Evolutionary conservation across 768 basidiomycete species (phyloP).

Genomic region (Galerina marginata): DNA sequence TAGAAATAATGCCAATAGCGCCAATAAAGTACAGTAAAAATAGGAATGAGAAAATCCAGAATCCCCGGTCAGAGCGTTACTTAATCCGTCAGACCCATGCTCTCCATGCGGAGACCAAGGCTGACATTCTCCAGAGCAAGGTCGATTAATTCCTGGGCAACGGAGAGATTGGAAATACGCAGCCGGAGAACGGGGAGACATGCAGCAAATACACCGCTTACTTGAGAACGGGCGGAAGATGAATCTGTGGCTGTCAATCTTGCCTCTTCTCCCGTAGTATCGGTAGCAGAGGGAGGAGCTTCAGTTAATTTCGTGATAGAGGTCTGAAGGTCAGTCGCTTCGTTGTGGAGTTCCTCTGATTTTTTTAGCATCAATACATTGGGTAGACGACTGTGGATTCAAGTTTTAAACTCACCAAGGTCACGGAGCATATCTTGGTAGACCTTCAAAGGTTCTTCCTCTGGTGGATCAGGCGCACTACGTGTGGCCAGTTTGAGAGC

Average conservation of each 20-base stretch:
- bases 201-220: constrained; percentile 47
- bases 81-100: constrained; percentile 39
- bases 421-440: constrained; percentile 49
- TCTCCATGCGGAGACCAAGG: constrained; percentile 52
- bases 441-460: constrained; percentile 44
- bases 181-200: constrained; percentile 54
- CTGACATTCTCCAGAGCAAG: constrained; percentile 56
- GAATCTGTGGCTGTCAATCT: constrained; percentile 11
- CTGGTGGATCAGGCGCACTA: constrained; percentile 31
- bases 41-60: too few relatives aligned
- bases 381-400: neutral
- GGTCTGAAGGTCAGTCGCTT: constrained; percentile 32
- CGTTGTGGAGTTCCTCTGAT: constrained; percentile 31
- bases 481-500: constrained; percentile 47
- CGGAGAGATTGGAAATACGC: constrained; percentile 48
- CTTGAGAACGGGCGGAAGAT: constrained; percentile 42
- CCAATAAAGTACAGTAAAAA: too few relatives aligned
- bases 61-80: too few relatives aligned
- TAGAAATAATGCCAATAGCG: too few relatives aligned
- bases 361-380: neutral
- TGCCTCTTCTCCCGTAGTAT: neutral
- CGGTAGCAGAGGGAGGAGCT: constrained; percentile 8
- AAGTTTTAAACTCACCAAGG: constrained; percentile 38
- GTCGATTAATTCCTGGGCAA: constrained; percentile 56
- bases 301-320: constrained; percentile 30